Evolutionary conservation across 345 rosid species (phyloP), one percentile per base, ranked within the genome.

Genomic region (Citrus unshiu): DNA sequence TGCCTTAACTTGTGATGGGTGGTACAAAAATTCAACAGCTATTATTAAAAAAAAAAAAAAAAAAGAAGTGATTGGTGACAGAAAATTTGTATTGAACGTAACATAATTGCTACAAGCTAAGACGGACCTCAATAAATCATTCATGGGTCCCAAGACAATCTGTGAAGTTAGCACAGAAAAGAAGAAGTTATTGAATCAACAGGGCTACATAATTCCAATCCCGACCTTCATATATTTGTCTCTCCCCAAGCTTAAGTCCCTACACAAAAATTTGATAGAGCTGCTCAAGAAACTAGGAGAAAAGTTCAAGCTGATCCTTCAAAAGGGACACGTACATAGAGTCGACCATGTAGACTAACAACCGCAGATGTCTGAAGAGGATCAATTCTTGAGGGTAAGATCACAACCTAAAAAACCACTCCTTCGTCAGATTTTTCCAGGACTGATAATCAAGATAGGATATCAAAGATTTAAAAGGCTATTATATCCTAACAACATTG

Each of bases 331-430:
- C 90, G 90, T 2, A 95, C 85, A 80, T 85, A 88, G 75, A 91
- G 88, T 64, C 93, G 85, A 18, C 98, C 98, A 54, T 95, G 95
- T 81, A 90, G 85, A 85, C 92, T 93, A 71, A 93, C 92, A 61
- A 88, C 91, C 1, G 98, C 93, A 16, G 93, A 82, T 59, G 93
- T 89, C 32, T 81, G 87, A 59, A 82, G 89, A n/a, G 97, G 97
- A 84, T 95, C 91, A 10, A 95, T 93, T 85, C 93, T 93, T 60
- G 86, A 78, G 10, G 98, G 90, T 77, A 95, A 85, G 84, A 65
- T 80, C 77, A 94, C 89, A 24, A 95, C 89, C 97, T 95, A 90
- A 75, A 79, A 1, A 80, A 78, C 59, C 57, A 74, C 62, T 75
- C 27, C 61, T 43, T 64, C 27, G 70, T 63, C 32, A 78, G 61